Base-by-base conservation (phyloP, 768 basidiomycete species). In the Lyophyllum shimeji region DNA sequence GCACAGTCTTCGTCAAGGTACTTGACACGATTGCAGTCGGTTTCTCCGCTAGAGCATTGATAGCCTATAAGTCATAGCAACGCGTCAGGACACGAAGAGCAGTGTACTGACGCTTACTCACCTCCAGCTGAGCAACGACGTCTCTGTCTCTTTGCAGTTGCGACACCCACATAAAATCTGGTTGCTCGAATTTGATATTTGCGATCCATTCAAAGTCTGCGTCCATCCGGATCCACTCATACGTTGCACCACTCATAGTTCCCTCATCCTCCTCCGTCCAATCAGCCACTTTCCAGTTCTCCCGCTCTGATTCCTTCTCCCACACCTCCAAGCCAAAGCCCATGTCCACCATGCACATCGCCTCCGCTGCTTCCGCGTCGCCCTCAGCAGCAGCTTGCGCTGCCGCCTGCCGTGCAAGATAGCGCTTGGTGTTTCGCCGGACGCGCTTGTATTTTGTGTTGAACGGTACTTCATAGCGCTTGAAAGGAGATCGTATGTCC, bases 121-220 rank as follows among this genome's bases (percentile, higher is more conserved):
- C 96, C 86, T 98, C 95, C 13, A 98, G 77, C 70, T 99, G 97
- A 1, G 96, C 97, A 20, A 98, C 89, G 34, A 99, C 95, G 72
- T 99, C 97, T 58, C 94, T 78, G 71, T 99, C 97, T 53, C 95
- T 80, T 71, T 96, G 93, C 49, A 99, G 75, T 68, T 98, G 97
- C 39, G 89, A 93, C 20, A 96, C 90, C 95, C 95, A 99, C 93
- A 96, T 96, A 66, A 95, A 98, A 75, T 95, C 95, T 42, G 93
- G 93, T 74, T 98, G 94, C 49, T 95, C 90, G 60, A 96, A 98
- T 59, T 85, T 86, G 58, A 98, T 83, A 37, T 81, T 82, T n/a
- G 93, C 90, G 52, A 98, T 90, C 97, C 97, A 99, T 74, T 99
- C 97, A 69, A 97, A 95, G 68, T 99, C 97, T 15, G 97, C 95